phyloP scores from a whole-genome alignment of 306 rosid species.

The Sophora flavescens region DNA sequence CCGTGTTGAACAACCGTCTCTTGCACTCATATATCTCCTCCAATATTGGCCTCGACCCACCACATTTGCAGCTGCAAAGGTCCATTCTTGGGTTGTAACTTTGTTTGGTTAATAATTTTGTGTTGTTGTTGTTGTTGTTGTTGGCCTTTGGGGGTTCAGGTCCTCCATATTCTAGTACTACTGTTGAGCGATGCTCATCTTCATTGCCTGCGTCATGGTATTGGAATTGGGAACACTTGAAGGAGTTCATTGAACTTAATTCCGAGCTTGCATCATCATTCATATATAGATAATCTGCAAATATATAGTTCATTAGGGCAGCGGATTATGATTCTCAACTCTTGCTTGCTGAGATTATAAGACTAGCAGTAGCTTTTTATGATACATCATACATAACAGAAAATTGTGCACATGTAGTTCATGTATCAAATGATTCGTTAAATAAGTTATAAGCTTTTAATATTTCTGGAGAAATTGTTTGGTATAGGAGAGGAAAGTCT shows the following conservation, averaged over 20 bases:
- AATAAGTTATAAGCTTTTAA: no score
- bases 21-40: conserved; percentile 38
- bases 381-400: no score
- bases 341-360: no score
- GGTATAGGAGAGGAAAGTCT: no score
- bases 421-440: no score
- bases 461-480: no score
- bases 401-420: no score
- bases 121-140: conserved; percentile 35
- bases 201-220: conserved; percentile 47
- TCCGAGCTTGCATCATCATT: conserved; percentile 67
- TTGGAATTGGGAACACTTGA: conserved; percentile 59
- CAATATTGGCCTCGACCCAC: neutral
- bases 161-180: conserved; percentile 27
- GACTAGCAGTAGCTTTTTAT: no score
- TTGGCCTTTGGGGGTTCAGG: neutral
- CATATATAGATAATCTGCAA: conserved; percentile 52
- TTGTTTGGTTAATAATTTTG: conserved; percentile 43
- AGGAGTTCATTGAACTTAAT: conserved; percentile 64
- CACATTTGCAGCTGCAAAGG: conserved; percentile 25
- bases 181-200: conserved; percentile 49
- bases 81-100: conserved; percentile 14
- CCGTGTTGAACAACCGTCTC: conserved; percentile 67
- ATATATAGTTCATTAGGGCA: neutral
- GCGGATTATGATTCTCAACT: no score